phyloP scores from a whole-genome alignment of 108 stramenopile genomes.

The Fragilariopsis cylindrus region DNA sequence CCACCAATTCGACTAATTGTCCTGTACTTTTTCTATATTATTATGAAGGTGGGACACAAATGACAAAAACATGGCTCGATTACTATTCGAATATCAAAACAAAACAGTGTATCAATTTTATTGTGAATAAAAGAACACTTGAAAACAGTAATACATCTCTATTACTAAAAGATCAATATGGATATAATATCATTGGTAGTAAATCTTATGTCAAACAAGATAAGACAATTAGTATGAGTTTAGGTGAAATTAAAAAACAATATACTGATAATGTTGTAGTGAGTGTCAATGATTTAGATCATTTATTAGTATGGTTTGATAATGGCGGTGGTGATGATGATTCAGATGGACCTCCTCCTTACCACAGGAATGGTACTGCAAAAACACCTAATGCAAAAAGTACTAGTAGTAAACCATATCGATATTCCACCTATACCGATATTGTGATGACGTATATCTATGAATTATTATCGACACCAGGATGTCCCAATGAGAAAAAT shows the following conservation, averaged over 20 bases:
- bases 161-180: not conserved
- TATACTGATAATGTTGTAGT: conserved; percentile 1
- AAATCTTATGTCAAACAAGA: not conserved
- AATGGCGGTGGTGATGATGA: too few relatives aligned
- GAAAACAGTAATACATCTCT: not conserved
- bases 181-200: not conserved
- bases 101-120: conserved; percentile 1
- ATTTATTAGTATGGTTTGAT: conserved; percentile 13
- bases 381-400: too few relatives aligned
- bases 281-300: conserved; percentile 14
- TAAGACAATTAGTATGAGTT: conserved; percentile 7
- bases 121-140: not conserved
- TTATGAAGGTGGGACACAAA: conserved; percentile 5
- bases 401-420: not conserved
- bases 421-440: conserved; percentile 17
- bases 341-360: too few relatives aligned
- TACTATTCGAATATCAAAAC: conserved; percentile 6
- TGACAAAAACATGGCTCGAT: not conserved
- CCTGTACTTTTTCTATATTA: conserved; percentile 5
- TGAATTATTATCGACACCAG: not conserved
- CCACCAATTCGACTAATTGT: not conserved
- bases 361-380: too few relatives aligned
- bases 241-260: not conserved
- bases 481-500: not conserved
- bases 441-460: not conserved